Base-by-base conservation (phyloP, 371 early-diverging fungal genomes). In the Capniomyces stellatus region DNA sequence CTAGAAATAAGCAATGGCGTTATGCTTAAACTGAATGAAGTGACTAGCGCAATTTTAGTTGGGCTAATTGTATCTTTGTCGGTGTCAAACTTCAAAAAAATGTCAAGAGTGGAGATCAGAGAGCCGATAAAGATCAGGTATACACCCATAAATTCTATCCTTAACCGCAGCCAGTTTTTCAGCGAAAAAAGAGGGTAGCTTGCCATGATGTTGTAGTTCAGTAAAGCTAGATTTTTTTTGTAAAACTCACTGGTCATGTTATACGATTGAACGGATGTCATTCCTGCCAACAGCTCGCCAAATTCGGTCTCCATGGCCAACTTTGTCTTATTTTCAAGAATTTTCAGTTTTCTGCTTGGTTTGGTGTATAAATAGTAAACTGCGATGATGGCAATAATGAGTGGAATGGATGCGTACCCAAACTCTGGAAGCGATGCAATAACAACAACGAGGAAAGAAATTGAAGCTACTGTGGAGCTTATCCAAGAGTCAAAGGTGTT, bases 121-220 rank as follows among this genome's bases (percentile, higher is more conserved):
- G 81, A 0, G 78, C 68, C 0, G 59, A 56, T 8, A 81, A 70
- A 58, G 82, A 87, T n/a, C 30, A 55, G 10, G 15, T 27, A 10
- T 28, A 19, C n/a, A 47, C 15, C 29, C 19, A 47, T 1, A 44
- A 35, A 29, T 44, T 27, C 24, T 43, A 24, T n/a, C 41, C 94
- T 84, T 46, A 82, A 63, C 54, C 79, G 79, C n/a, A 94, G 69
- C 93, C 92, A 92, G 43, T 89, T 83, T 70, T 88, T 89, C 42
- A 81, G 76, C 6, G 78, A 78, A 87, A 90, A 88, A 63, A 84
- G 65, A 60, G 76, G 79, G 47, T 82, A 78, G 69, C 78, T 87
- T 4, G 91, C 81, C 13, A 87, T 73, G 63, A 82, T 81, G 66
- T 85, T 80, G 25, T 59, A 66, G 57, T 84, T 81, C 43, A 84